Evolutionary conservation across 768 basidiomycete species (phyloP), one percentile per base, ranked within the genome.

Genomic region (Symmetrospora coprosmae): DNA sequence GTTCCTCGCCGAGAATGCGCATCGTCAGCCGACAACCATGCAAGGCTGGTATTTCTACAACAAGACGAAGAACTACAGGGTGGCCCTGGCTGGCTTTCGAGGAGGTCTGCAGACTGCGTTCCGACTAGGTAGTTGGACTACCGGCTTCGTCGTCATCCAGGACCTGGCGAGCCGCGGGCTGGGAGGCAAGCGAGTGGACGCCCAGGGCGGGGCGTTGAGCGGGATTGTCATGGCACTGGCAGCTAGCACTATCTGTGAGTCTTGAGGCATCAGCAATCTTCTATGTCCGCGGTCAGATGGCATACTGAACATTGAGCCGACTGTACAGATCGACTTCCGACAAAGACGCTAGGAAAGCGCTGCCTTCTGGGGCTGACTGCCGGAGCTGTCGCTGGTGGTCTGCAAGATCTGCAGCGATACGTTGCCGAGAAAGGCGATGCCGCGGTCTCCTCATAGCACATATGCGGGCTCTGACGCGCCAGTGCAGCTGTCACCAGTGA

Each of bases 1-100:
- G 50, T 91, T 85, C 72, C 78, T 90, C 49, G 88, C 87, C n/a
- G 88, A 92, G 72, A 91, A 92, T 71, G 88, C 82, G 41, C 89
- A 92, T 73, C 78, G 86, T 56, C 78, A 84, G 47, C 88, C 88
- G 21, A 82, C 74, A 66, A 92, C 89, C 30, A 78, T 87, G 60
- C 80, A 83, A 66, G 89, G 89, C 61, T 91, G 89, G 88, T 92
- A 90, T 72, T 85, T 87, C 67, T 91, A 92, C 80, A 85, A 87
- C 71, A 91, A 91, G 76, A 89, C 87, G 28, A 92, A 91, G 73
- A 91, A 91, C 76, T 91, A 90, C 76, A 77, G 80, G 66, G 80
- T 89, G 66, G 78, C 87, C 68, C 51, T 62, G 21, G 49, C 51
- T n/a, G 52, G 52, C 23, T 23, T 55, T 40, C 55, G 55, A 55